A percentile compares a stretch with the other conserved stretches of the same genome.
phyloP scores from a whole-genome alignment of 2,329 filamentous ascomycete genomes.

The Blastomyces silverae region DNA sequence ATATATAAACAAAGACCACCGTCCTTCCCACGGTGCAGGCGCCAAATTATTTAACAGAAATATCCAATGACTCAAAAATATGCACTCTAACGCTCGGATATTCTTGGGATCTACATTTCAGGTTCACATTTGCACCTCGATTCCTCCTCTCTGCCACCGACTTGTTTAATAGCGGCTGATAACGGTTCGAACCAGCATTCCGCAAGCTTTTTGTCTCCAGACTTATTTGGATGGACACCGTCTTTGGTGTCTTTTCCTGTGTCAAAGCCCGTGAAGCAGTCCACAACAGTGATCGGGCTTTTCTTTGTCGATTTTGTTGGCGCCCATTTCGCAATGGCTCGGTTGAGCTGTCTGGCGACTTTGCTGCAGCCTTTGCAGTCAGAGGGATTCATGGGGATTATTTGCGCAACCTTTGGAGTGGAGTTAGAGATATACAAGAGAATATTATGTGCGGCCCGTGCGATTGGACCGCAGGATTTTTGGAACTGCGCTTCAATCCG shows the following conservation, averaged over 20 bases:
- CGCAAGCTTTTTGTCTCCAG: slow-evolving; percentile 10
- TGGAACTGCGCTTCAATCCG: neutral
- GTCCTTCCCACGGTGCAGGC: neutral
- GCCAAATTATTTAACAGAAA: neutral
- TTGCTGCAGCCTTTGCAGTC: slow-evolving; percentile 27
- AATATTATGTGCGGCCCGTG: neutral
- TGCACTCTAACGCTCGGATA: neutral
- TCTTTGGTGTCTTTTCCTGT: slow-evolving; percentile 8
- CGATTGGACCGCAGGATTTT: neutral
- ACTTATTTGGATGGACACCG: slow-evolving; percentile 10
- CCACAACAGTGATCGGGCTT: slow-evolving; percentile 20
- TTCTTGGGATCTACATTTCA: neutral
- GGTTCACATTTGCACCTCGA: neutral
- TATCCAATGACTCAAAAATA: neutral
- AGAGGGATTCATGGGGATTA: slow-evolving; percentile 31
- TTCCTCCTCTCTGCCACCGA: neutral
- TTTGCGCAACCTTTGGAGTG: slow-evolving; percentile 26
- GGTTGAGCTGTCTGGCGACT: slow-evolving; percentile 27
- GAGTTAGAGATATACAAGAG: neutral
- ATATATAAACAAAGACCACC: neutral
- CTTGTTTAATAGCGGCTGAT: slow-evolving; percentile 4
- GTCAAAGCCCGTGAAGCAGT: slow-evolving; percentile 12
- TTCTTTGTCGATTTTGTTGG: slow-evolving; percentile 21
- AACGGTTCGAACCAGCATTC: slow-evolving; percentile 9
- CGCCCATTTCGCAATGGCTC: slow-evolving; percentile 39